Percentiles rank a stretch among this genome's conserved stretches.
Evolutionary conservation across 495 filamentous ascomycete species (phyloP).

Genomic region (Collariella sp.): DNA sequence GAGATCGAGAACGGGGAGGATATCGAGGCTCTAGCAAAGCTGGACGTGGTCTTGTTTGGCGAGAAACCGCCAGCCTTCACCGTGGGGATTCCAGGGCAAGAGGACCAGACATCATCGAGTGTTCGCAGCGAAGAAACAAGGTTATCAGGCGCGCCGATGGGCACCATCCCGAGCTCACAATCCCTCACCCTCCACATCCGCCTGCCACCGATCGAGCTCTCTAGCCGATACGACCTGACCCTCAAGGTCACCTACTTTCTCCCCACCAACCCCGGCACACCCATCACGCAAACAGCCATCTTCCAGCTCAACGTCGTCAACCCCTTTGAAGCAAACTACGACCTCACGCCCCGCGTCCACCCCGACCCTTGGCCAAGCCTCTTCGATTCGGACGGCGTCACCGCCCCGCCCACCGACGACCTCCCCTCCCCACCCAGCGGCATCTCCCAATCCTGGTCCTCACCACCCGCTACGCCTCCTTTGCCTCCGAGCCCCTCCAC

Average conservation of each 20-base stretch:
- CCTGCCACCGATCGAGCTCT: conserved; percentile 41
- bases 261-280: conserved; percentile 71
- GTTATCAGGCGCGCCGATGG: conserved; percentile 28
- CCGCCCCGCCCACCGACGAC: conserved; percentile 15
- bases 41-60: conserved; percentile 62
- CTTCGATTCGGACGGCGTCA: conserved; percentile 49
- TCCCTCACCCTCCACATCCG: conserved; percentile 33
- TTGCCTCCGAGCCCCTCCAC: conserved; percentile 60
- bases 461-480: conserved; percentile 60
- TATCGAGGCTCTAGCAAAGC: conserved; percentile 57
- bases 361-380: conserved; percentile 75
- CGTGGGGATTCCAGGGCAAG: conserved; percentile 35
- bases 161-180: conserved; percentile 43
- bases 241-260: conserved; percentile 70
- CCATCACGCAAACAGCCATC: conserved; percentile 61
- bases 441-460: conserved; percentile 76
- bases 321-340: conserved; percentile 84
- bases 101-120: conserved; percentile 19
- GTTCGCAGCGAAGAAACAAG: conserved; percentile 28
- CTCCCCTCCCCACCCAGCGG: conserved; percentile 38
- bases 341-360: conserved; percentile 70
- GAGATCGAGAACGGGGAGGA: conserved; percentile 75
- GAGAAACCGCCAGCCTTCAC: conserved; percentile 42
- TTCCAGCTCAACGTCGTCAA: conserved; percentile 62
- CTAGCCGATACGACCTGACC: conserved; percentile 60